Percentiles rank a stretch among this genome's conserved stretches.
Evolutionary conservation across 2,329 filamentous ascomycete species (phyloP).

Genomic region (Phialophora chinensis): DNA sequence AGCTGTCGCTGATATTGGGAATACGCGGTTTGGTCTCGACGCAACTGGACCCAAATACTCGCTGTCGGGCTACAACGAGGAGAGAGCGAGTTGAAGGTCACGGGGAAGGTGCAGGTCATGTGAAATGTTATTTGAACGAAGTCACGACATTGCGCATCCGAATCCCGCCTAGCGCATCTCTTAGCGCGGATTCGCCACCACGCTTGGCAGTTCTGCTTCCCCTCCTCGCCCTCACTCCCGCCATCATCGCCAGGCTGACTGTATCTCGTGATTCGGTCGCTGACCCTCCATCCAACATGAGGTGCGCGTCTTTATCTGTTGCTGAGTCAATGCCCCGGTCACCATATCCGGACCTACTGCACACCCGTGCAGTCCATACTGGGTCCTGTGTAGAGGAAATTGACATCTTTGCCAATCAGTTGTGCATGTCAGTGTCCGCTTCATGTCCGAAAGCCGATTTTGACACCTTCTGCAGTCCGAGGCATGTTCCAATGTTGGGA

Average conservation of each 20-base stretch:
- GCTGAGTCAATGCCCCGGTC: background rate
- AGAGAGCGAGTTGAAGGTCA: slow-evolving; percentile 5
- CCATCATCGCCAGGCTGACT: slow-evolving; percentile 9
- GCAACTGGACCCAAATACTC: background rate
- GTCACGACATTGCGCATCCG: background rate
- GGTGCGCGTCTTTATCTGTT: background rate
- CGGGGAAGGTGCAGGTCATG: slow-evolving; percentile 15
- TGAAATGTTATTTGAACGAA: slow-evolving; percentile 12
- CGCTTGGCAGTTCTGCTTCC: background rate
- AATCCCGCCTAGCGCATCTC: slow-evolving; percentile 1
- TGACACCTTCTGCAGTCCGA: background rate
- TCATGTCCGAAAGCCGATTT: background rate
- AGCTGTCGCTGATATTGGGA: slow-evolving; percentile 3
- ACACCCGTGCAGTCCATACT: background rate
- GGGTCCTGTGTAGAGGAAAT: too few relatives aligned
- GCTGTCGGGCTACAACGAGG: background rate
- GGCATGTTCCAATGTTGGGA: background rate
- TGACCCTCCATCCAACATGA: slow-evolving; percentile 9
- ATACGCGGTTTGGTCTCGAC: background rate
- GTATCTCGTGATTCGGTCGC: slow-evolving; percentile 18
- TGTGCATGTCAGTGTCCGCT: too few relatives aligned
- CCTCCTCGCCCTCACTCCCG: background rate
- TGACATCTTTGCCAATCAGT: too few relatives aligned
- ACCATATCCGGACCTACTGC: background rate
- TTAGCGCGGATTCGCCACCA: background rate